Base-by-base conservation (phyloP, 129 eudicot species). In the Helianthus tuberosus region DNA sequence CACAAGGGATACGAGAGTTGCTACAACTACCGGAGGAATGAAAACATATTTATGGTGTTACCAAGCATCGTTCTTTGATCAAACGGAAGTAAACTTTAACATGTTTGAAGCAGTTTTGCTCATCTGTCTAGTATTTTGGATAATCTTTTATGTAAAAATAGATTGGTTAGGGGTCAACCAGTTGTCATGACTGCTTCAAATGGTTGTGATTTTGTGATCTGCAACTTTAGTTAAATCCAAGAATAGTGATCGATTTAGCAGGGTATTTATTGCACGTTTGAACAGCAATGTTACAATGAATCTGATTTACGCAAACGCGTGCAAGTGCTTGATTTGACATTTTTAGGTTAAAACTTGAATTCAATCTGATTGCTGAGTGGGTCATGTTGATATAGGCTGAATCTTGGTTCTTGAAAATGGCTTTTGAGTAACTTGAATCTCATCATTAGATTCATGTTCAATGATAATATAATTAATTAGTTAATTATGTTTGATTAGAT, bases 1-100 rank as follows among this genome's bases (percentile, higher is more conserved):
- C 88, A 36, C 96, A 84, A 80, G 96, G 94, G 57, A 89, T 93
- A 50, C 82, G 89, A 17, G 96, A 93, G 83, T 60, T 93, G 74
- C 87, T 93, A 62, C 81, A 89, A 77, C 60, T 89, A 51, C 91
- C 96, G 39, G 82, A 80, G 39, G 88, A 77, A 20, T 76, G 78
- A 75, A 47, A 7, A 67, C 38, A 16, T 20, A 2, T 0, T 23
- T 53, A 9, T 8, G 7, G 64, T 51, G 35, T 52, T 63, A 41
- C 32, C 20, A 32, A 14, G 36, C 11, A 10, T 1, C 13, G 39
- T 15, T 44, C 14, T 57, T 11, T 3, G 57, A 63, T 71, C 15
- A 32, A n/a, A 52, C 43, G n/a, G 72, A 25, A 70, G 73, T 39
- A 55, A 55, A 76, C 11, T n/a, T n/a, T n/a, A n/a, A n/a, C n/a